A percentile compares a stretch with the other conserved stretches of the same genome.
phyloP scores from a whole-genome alignment of 768 basidiomycete genomes.

The Naganishia friedmannii region DNA sequence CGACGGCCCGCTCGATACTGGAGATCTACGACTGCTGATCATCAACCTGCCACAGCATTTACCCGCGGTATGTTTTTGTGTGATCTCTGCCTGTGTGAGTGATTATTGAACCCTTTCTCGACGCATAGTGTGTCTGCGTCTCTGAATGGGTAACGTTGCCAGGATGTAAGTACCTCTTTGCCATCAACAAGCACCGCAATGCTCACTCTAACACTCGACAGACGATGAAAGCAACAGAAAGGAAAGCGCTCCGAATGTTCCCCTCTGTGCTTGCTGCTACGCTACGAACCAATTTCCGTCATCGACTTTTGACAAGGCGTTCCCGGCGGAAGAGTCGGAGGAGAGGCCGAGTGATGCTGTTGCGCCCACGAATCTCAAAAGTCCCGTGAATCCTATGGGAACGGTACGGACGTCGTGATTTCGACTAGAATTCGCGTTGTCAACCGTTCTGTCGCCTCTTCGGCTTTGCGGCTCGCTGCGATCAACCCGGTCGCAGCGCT shows the following conservation, averaged over 20 bases:
- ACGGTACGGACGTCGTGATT: neutral
- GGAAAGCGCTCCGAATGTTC: constrained; percentile 5
- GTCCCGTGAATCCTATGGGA: neutral
- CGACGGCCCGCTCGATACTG: neutral
- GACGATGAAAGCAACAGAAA: neutral
- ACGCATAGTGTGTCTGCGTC: constrained; percentile 18
- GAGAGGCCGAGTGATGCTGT: neutral
- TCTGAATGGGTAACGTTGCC: constrained; percentile 21
- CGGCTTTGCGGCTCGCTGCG: too few relatives aligned
- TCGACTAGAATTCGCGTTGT: too few relatives aligned
- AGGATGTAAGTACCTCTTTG: constrained; percentile 7
- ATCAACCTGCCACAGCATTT: neutral
- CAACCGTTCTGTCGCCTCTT: too few relatives aligned
- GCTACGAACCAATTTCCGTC: neutral
- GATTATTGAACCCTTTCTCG: neutral
- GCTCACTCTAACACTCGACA: neutral
- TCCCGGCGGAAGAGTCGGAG: neutral
- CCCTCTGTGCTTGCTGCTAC: constrained; percentile 16
- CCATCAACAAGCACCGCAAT: neutral
- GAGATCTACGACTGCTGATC: constrained; percentile 10
- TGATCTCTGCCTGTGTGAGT: neutral
- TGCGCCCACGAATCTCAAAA: neutral
- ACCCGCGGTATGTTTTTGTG: constrained; percentile 16
- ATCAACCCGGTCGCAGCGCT: too few relatives aligned
- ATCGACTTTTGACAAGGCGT: constrained; percentile 10